phyloP scores from a whole-genome alignment of 1,139 yeast species.

The Nakaseomyces glabratus region DNA sequence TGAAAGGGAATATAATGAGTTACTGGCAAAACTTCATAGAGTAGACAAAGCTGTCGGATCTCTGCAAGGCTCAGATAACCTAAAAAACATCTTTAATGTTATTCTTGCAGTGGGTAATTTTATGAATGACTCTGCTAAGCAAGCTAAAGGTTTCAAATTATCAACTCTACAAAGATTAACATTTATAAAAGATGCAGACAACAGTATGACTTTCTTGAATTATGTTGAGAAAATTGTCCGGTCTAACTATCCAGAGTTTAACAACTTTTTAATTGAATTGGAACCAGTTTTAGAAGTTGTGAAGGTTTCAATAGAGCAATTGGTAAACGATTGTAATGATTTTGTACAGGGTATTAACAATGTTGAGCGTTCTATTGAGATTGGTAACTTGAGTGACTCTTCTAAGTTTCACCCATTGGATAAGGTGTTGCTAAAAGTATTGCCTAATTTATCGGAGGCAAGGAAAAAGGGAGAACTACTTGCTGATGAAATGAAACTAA shows the following conservation, averaged over 20 bases:
- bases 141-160: conserved; percentile 72
- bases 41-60: conserved; percentile 59
- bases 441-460: conserved; percentile 61
- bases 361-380: conserved; percentile 62
- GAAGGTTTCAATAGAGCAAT: conserved; percentile 59
- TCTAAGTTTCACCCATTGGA: conserved; percentile 70
- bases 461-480: conserved; percentile 56
- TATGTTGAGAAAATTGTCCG: conserved; percentile 69
- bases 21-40: conserved; percentile 48
- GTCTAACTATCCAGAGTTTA: conserved; percentile 56
- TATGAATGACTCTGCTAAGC: conserved; percentile 73
- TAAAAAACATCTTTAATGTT: conserved; percentile 61
- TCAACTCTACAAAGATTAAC: conserved; percentile 66
- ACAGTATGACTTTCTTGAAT: conserved; percentile 69
- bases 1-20: conserved; percentile 65
- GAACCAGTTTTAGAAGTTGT: conserved; percentile 50
- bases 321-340: conserved; percentile 52
- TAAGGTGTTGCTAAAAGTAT: conserved; percentile 50
- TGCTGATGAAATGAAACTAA: conserved; percentile 51
- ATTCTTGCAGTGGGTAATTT: conserved; percentile 76
- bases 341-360: conserved; percentile 51
- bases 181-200: conserved; percentile 69
- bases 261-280: conserved; percentile 51
- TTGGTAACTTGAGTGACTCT: conserved; percentile 69
- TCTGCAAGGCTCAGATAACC: conserved; percentile 48